A percentile compares a stretch with the other conserved stretches of the same genome.
phyloP scores from a whole-genome alignment of 2,329 filamentous ascomycete species.

The Pseudocercospora fuligena region DNA sequence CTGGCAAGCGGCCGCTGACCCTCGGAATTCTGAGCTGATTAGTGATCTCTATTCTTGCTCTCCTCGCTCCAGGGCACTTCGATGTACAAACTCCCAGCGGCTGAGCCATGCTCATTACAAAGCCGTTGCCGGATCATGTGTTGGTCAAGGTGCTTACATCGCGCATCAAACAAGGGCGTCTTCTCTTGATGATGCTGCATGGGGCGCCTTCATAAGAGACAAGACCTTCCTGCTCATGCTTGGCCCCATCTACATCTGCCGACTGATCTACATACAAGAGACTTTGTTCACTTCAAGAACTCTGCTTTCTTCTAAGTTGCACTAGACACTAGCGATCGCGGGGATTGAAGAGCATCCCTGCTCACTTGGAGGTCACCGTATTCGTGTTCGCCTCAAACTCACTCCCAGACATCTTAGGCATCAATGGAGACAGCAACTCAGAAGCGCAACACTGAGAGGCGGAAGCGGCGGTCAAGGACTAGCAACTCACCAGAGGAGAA shows the following conservation, averaged over 20 bases:
- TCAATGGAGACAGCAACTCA: slow-evolving; percentile 11
- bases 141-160: not conserved
- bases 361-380: not conserved
- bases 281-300: no score
- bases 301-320: no score
- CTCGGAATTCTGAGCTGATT: not conserved
- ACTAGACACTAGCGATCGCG: not conserved
- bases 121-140: not conserved
- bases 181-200: not conserved
- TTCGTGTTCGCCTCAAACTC: no score
- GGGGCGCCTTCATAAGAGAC: no score
- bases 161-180: not conserved
- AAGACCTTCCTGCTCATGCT: no score
- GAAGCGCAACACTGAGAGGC: not conserved
- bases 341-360: not conserved
- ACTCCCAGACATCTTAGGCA: not conserved
- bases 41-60: not conserved
- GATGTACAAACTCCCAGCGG: not conserved
- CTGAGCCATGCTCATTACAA: not conserved
- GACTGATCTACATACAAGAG: no score
- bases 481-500: slow-evolving; percentile 25
- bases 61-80: not conserved
- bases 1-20: not conserved
- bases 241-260: no score
- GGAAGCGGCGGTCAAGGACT: slow-evolving; percentile 24